Evolutionary conservation across 2,329 filamentous ascomycete genomes (phyloP), one percentile per base, ranked within the genome.

Genomic region (Neopestalotiopsis sp.): DNA sequence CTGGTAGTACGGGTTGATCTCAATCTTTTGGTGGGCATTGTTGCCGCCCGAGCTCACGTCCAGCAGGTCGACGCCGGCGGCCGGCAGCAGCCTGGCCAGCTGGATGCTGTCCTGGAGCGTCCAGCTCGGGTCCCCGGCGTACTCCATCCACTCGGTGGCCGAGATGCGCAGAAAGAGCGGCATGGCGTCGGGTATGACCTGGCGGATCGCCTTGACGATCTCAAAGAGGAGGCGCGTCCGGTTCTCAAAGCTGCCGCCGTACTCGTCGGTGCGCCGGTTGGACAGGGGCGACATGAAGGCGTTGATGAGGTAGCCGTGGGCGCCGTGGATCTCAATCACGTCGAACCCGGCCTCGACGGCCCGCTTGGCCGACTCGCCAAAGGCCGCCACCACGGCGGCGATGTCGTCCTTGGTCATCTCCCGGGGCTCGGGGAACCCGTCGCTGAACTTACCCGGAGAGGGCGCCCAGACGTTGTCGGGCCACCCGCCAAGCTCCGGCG

Each of bases 1-100:
- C 83, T 97, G 94, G 84, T 93, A 95, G 53, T 86, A 88, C 1
- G 90, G 89, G 59, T 88, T 86, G 13, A 85, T 75, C 24, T 87
- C 80, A 71, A 94, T 88, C 77, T 89, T 83, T 76, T 92, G 90
- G 59, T 80, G 78, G 45, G 84, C 79, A 77, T 90, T 87, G 77
- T 93, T 92, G 53, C 93, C 95, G 42, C 90, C 94, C 1, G 90
- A 91, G 74, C 91, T 94, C 68, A 97, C 89, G 78, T 98, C 95
- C 38, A 97, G 85, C 17, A 97, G 83, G 78, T 98, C 95, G 58
- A 97, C 87, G 38, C 95, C 95, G 13, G 86, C 84, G 0, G 87
- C 88, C 0, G 93, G 92, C 1, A 98, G 87, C 10, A 91, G 82
- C 76, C 88, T 86, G 14, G 93, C 92, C 3, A 96, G 87, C 67